Base-by-base conservation (phyloP, 192 early-diverging fungal genomes). In the Pecoramyces ruminantium region DNA sequence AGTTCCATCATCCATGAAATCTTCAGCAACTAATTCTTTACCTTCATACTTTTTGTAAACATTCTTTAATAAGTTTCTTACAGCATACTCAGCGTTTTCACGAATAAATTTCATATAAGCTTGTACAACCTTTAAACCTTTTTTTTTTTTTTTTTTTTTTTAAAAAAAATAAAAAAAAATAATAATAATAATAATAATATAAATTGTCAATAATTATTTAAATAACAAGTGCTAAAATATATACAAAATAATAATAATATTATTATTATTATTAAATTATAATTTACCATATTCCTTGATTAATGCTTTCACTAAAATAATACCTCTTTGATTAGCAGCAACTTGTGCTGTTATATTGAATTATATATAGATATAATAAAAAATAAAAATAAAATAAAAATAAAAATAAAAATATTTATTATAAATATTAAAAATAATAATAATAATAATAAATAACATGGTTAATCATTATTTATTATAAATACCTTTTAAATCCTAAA, bases 41-140 rank as follows among this genome's bases (percentile, higher is more conserved):
- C 85, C 84, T n/a, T 85, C 83, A 12, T 87, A 84, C 4, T 82
- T 80, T 58, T 86, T 79, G 78, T 84, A 83, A 1, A 92, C 90
- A 15, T 86, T 85, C 80, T 89, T 90, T 4, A 99, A 88, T 79
- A 99, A 85, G 29, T 91, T 83, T 12, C 93, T 88, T 0, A 99
- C 95, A 6, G 96, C 94, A 25, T 88, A 80, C 82, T 95, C 94
- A 12, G 97, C 97, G 79, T 96, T 97, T 80, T 87, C 88, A 34
- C 94, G 94, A 77, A 99, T 98, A 83, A 93, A 92, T 77, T 86
- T 83, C 97, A 99, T 99, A 80, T 99, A 99, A 18, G 96, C 94
- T 82, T 97, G 96, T 2, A 99, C 96, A 0, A 93, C 92, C 28
- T 92, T 87, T 58, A 96, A 84, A 0, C 94, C 51, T 67, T 25